Evolutionary conservation across 805 yeast species (phyloP), one percentile per base, ranked within the genome.

Genomic region (Candida suzukii): DNA sequence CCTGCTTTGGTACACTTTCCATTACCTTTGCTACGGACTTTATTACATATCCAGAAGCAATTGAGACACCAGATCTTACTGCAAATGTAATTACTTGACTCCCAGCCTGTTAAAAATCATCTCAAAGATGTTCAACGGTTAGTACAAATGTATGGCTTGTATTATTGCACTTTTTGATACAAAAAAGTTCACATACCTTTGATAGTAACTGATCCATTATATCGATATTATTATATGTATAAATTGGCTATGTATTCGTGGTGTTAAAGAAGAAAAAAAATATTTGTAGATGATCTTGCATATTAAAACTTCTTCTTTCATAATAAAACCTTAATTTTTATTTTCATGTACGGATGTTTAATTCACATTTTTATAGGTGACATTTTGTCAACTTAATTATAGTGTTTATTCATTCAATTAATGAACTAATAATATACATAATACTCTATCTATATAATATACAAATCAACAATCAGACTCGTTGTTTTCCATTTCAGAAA

Each of bases 71-170:
- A 1, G 90, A 83, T 42, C 83, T 67, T 22, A 84, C 76, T 10
- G 90, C 95, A 61, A 84, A 80, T 2, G 87, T 73, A n/a, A 84
- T 84, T 1, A 86, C 85, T 48, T 83, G 88, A 39, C 76, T 76
- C 25, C 88, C 83, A 3, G 93, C 93, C 60, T 70, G n/a, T 13
- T 12, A 13, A n/a, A 7, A 9, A 27, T 8, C 29, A 24, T 24
- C 31, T 28, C 10, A 24, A 28, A 10, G 7, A 10, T 5, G 21
- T n/a, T 6, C 33, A n/a, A n/a, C 11, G 5, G 6, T 30, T 20
- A 16, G 10, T 30, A 8, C 33, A 8, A 30, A 9, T 17, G n/a
- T n/a, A n/a, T n/a, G n/a, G n/a, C n/a, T n/a, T n/a, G n/a, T n/a
- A n/a, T n/a, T 8, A 7, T 24, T 11, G 7, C 26, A 24, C 26